These are phyloP conservation scores for Lepidopterella palustris DNA, from an alignment of 495 filamentous ascomycete species.

Conservation along the genomic window DNA sequence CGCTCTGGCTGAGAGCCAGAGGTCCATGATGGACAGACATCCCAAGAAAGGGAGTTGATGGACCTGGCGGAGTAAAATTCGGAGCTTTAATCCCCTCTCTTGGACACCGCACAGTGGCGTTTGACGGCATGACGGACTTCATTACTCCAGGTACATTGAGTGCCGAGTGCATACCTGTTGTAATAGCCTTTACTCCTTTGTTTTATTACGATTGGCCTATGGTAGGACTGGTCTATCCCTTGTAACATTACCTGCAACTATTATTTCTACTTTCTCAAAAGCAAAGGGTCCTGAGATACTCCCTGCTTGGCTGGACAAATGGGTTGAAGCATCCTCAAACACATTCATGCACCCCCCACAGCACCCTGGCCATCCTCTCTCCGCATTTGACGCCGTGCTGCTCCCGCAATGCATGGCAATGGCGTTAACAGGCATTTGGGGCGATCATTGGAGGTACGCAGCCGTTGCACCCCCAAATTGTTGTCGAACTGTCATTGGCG, in stretches of 20 bases:
- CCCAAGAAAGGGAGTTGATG: constrained; percentile 1
- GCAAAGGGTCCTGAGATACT: not conserved
- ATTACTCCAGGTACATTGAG: too few species aligned
- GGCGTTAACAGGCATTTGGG: not conserved
- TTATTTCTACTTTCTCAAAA: too few species aligned
- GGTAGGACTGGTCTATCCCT: too few species aligned
- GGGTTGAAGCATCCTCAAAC: not conserved
- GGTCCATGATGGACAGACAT: not conserved
- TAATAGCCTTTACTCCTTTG: too few species aligned
- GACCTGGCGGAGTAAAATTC: not conserved
- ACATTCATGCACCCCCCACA: not conserved
- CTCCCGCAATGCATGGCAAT: not conserved
- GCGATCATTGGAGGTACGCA: not conserved
- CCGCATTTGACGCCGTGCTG: constrained; percentile 1
- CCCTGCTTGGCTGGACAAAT: not conserved
- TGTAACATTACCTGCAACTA: too few species aligned
- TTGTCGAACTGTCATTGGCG: not conserved
- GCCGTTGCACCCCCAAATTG: not conserved
- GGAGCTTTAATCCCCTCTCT: not conserved
- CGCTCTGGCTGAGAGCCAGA: constrained; percentile 27
- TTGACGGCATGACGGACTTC: too few species aligned
- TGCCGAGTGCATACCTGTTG: too few species aligned
- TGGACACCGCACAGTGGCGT: not conserved
- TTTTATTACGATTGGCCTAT: too few species aligned
- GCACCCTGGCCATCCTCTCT: not conserved